Conservation (phyloP, 2,329 filamentous ascomycete species). For the Gremmenia infestans region DNA sequence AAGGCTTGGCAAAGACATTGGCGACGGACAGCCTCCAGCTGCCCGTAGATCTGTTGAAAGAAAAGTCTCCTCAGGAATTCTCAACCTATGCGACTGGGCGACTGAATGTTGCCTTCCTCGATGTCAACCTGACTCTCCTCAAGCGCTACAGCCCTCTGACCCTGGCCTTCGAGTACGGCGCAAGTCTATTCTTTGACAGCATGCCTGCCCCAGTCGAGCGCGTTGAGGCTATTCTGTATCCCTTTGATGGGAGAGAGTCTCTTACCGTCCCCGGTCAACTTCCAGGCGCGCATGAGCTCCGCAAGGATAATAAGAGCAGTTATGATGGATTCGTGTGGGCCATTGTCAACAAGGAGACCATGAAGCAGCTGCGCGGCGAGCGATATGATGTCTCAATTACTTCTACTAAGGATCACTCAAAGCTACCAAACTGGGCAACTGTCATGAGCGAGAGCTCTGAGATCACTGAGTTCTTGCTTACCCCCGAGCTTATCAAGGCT, state of each 20-base stretch:
- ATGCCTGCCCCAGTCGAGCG: slow-evolving; percentile 65
- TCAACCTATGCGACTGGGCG: slow-evolving; percentile 83
- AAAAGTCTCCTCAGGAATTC: slow-evolving; percentile 85
- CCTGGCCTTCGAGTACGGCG: slow-evolving; percentile 56
- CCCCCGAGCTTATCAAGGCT: slow-evolving; percentile 78
- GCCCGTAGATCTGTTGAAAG: slow-evolving; percentile 62
- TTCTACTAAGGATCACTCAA: slow-evolving; percentile 84
- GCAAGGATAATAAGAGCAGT: slow-evolving; percentile 54
- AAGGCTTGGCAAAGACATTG: slow-evolving; percentile 35
- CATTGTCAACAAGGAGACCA: slow-evolving; percentile 88
- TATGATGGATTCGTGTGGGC: slow-evolving; percentile 95
- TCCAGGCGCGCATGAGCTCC: slow-evolving; percentile 54
- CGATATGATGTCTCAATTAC: slow-evolving; percentile 94
- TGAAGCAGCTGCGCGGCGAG: slow-evolving; percentile 85
- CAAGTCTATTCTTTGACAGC: slow-evolving; percentile 77
- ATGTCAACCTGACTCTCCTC: slow-evolving; percentile 50
- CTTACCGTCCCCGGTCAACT: slow-evolving; percentile 62
- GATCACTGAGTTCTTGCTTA: slow-evolving; percentile 82
- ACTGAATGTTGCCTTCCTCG: slow-evolving; percentile 87
- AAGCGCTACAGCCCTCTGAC: slow-evolving; percentile 29
- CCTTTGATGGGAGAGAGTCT: slow-evolving; percentile 88
- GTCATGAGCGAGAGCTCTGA: slow-evolving; percentile 97
- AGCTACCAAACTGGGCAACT: slow-evolving; percentile 84
- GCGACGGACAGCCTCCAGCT: slow-evolving; percentile 36
- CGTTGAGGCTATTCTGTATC: slow-evolving; percentile 72